Base-by-base conservation (phyloP, 495 filamentous ascomycete species). In the Ramalina intermedia region DNA sequence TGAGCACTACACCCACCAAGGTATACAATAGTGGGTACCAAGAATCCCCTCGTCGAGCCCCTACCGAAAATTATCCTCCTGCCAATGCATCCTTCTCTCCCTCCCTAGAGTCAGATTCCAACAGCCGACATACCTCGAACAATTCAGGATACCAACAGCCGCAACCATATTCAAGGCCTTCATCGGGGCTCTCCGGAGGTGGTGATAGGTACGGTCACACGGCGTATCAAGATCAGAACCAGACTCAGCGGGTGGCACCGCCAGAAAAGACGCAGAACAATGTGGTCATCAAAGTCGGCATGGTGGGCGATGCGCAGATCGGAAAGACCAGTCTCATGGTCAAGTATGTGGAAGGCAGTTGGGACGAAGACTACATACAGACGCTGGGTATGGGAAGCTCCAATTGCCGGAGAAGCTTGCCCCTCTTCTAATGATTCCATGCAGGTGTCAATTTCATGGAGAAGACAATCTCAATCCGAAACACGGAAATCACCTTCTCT, bases 301-400 rank as follows among this genome's bases (percentile, higher is more conserved):
- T 98, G 93, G 91, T 98, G 26, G 91, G 91, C 46, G 91, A 98
- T 71, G 91, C 91, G 48, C 91, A 98, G 64, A 98, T 98, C 56
- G 91, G 91, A 51, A 98, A 98, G 73, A 98, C 91, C 4, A 95
- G 88, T 56, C 63, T 98, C 61, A 98, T 98, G 91, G 91, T 98
- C 45, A 98, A 98, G 66, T 98, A 98, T 58, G 91, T 98, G 36
- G 91, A 98, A 67, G 91, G 91, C 21, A 94, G 87, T 64, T 98
- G 93, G 85, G 91, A 98, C 65, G 91, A 98, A 67, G 91, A 98
- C 66, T 98, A 98, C 66, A 98, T 98, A 58, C 91, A 98, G 68
- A 98, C 91, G 23, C 68, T 98, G 43, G 91, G 90, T 85, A 69
- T 45, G 70, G 16, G 37, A 27, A 47, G 37, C 38, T 46, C 9